These are phyloP conservation scores for Cystoderma amianthinum DNA, from an alignment of 768 basidiomycete species.

Conservation along the genomic window DNA sequence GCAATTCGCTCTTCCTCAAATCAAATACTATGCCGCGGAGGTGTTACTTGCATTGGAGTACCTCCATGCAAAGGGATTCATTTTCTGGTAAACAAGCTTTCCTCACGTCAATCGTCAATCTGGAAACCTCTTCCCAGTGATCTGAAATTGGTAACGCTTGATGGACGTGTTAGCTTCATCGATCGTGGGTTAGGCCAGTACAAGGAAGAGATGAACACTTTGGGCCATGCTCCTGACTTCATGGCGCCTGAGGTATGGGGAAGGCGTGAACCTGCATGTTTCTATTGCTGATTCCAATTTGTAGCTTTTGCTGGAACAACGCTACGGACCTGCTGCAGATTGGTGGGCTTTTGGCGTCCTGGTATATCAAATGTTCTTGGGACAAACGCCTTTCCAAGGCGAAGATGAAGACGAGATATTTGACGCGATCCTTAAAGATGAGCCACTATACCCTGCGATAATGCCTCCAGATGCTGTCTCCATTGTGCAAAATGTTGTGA, in stretches of 20 bases:
- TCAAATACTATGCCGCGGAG: slow-evolving; percentile 97
- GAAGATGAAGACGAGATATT: slow-evolving; percentile 99
- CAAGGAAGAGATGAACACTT: slow-evolving; percentile 99
- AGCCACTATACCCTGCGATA: slow-evolving; percentile 96
- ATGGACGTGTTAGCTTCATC: slow-evolving; percentile 97
- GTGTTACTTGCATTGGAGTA: slow-evolving; percentile 94
- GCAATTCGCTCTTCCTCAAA: slow-evolving; percentile 97
- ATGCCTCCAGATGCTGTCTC: slow-evolving; percentile 98
- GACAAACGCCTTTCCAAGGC: slow-evolving; percentile 98
- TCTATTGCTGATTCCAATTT: slow-evolving; percentile 4
- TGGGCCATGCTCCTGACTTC: slow-evolving; percentile 99
- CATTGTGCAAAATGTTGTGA: slow-evolving; percentile 80
- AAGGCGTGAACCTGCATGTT: not conserved
- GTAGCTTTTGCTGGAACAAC: slow-evolving; percentile 97
- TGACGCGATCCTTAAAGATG: slow-evolving; percentile 97
- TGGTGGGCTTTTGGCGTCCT: slow-evolving; percentile 99
- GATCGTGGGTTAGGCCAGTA: slow-evolving; percentile 99
- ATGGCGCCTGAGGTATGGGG: slow-evolving; percentile 93
- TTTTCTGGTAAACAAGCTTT: slow-evolving; percentile 71
- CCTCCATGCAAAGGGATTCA: slow-evolving; percentile 98
- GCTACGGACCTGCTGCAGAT: slow-evolving; percentile 96
- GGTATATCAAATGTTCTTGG: slow-evolving; percentile 97
- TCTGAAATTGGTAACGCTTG: slow-evolving; percentile 93
- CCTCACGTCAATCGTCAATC: not conserved
- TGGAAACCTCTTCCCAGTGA: slow-evolving; percentile 48